Percentiles rank a stretch among this genome's conserved stretches.
Evolutionary conservation across 495 filamentous ascomycete species (phyloP).

Genomic region (Aspergillus indologenus): DNA sequence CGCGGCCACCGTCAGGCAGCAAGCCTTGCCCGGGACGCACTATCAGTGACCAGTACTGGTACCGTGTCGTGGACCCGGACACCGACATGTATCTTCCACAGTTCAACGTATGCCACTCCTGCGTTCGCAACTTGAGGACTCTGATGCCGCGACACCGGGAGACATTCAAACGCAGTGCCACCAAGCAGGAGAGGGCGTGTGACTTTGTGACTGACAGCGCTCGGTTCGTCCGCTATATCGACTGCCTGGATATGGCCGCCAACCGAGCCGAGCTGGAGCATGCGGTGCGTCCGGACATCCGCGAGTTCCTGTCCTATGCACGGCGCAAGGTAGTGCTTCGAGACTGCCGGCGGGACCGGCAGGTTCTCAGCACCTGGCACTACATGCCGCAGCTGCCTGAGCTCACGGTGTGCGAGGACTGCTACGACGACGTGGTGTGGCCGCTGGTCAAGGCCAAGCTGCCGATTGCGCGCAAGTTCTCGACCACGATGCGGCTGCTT

Average conservation of each 20-base stretch:
- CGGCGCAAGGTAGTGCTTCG: constrained; percentile 47
- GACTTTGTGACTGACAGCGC: constrained; percentile 49
- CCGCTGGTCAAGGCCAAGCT: constrained; percentile 53
- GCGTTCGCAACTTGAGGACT: constrained; percentile 49
- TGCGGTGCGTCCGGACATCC: constrained; percentile 41
- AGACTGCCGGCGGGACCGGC: constrained; percentile 55
- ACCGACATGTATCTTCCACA: constrained; percentile 48
- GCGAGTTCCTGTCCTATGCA: constrained; percentile 49
- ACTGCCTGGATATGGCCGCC: constrained; percentile 56
- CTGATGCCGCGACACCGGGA: constrained; percentile 50
- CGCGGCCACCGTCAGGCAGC: constrained; percentile 37
- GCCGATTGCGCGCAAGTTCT: constrained; percentile 57
- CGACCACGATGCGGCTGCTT: constrained; percentile 39
- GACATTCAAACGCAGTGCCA: constrained; percentile 40
- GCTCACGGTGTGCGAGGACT: constrained; percentile 67
- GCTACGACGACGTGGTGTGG: constrained; percentile 67
- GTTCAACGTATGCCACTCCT: constrained; percentile 57
- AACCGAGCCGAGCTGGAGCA: constrained; percentile 39
- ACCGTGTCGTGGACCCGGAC: constrained; percentile 54
- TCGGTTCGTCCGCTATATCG: constrained; percentile 59
- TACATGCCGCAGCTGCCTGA: constrained; percentile 60
- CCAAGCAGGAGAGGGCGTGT: constrained; percentile 40
- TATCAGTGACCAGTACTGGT: constrained; percentile 52
- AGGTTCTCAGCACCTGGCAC: constrained; percentile 54
- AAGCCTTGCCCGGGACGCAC: constrained; percentile 51